Percentiles rank a stretch among this genome's conserved stretches.
These are phyloP conservation scores for Naganishia vaughanmartiniae DNA, from an alignment of 768 basidiomycete species.

Conservation along the genomic window DNA sequence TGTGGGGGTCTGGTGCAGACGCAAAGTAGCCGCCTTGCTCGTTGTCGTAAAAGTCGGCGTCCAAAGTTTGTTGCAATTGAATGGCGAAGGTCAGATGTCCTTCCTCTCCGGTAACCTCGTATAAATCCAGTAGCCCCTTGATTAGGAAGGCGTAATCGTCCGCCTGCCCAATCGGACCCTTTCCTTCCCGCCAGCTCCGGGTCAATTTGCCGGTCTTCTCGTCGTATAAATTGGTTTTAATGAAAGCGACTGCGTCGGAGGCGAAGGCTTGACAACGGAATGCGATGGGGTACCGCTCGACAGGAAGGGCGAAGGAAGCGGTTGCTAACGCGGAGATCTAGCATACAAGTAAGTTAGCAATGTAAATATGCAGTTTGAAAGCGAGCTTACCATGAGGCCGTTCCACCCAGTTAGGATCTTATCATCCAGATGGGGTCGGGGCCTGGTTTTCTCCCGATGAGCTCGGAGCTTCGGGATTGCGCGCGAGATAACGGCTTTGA, in stretches of 20 bases:
- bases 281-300: constrained; percentile 34
- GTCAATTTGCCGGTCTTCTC: constrained; percentile 39
- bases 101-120: constrained; percentile 53
- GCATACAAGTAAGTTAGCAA: neutral
- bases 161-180: constrained; percentile 53
- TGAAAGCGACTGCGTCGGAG: constrained; percentile 35
- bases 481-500: constrained; percentile 36
- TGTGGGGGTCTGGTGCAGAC: constrained; percentile 52
- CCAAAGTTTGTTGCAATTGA: constrained; percentile 53
- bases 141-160: constrained; percentile 56
- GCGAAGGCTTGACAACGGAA: constrained; percentile 30
- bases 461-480: constrained; percentile 42
- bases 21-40: constrained; percentile 55
- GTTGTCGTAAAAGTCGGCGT: constrained; percentile 54
- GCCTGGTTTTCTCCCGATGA: constrained; percentile 51
- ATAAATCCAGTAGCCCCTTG: constrained; percentile 51
- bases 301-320: constrained; percentile 35
- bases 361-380: neutral
- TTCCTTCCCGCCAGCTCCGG: constrained; percentile 53
- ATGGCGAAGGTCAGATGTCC: constrained; percentile 51
- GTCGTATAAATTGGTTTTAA: constrained; percentile 42
- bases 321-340: constrained; percentile 42
- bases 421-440: constrained; percentile 55
- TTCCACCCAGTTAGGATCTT: constrained; percentile 56
- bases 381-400: constrained; percentile 53